Percentiles rank a stretch among this genome's conserved stretches.
These are phyloP conservation scores for Euphorbia tirucalli DNA, from an alignment of 345 rosid species.

Conservation along the genomic window DNA sequence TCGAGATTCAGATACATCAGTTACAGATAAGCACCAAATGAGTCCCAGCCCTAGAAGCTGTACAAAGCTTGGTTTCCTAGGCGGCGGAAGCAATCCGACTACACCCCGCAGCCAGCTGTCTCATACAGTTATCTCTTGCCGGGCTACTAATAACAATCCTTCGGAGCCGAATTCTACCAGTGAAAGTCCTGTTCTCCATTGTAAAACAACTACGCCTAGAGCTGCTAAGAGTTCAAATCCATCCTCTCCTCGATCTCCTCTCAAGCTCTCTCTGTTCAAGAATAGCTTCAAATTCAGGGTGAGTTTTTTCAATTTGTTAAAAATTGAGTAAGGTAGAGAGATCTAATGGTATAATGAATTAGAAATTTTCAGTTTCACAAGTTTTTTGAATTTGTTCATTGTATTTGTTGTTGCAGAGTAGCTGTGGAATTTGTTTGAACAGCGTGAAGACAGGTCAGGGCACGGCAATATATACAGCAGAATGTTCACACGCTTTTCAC, in stretches of 20 bases:
- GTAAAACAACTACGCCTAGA: constrained; percentile 19
- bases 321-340: too few species aligned
- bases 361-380: too few species aligned
- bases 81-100: constrained; percentile 59
- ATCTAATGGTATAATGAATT: too few species aligned
- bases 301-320: background rate
- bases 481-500: constrained; percentile 34
- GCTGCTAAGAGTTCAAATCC: constrained; percentile 24
- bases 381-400: too few species aligned
- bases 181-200: constrained; percentile 27
- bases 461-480: constrained; percentile 36
- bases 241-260: constrained; percentile 35
- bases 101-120: constrained; percentile 48
- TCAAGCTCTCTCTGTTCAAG: constrained; percentile 28
- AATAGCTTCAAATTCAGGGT: constrained; percentile 37
- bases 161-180: constrained; percentile 21
- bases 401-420: constrained; percentile 21
- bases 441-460: constrained; percentile 37
- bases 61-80: constrained; percentile 53
- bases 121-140: constrained; percentile 38
- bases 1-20: constrained; percentile 45
- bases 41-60: constrained; percentile 55
- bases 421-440: constrained; percentile 35
- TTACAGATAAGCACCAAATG: constrained; percentile 38
- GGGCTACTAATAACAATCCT: constrained; percentile 34